Evolutionary conservation across 169 alveolate genomes (phyloP).

Genomic region (Plasmodium knowlesi): DNA sequence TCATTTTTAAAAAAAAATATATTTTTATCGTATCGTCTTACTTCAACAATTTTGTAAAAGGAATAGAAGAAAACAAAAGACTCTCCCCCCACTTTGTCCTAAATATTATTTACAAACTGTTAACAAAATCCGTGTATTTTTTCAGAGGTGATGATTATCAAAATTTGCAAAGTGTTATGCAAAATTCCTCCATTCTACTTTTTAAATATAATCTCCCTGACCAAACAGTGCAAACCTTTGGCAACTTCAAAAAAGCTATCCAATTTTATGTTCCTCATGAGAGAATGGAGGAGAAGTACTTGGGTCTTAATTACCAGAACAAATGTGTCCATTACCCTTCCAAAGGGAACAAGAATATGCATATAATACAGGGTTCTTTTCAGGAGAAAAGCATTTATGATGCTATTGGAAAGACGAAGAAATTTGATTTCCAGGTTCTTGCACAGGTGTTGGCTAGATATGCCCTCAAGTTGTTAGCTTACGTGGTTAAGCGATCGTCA

Average conservation of each 20-base stretch:
- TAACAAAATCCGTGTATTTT: constrained; percentile 60
- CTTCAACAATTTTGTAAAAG: constrained; percentile 63
- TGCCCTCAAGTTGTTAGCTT: constrained; percentile 29
- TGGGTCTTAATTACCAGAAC: constrained; percentile 57
- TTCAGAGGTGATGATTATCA: constrained; percentile 70
- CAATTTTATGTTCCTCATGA: constrained; percentile 31
- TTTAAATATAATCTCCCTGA: constrained; percentile 26
- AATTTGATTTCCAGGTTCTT: constrained; percentile 63
- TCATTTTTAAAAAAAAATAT: constrained; percentile 64
- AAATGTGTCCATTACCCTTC: constrained; percentile 21
- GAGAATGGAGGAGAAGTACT: constrained; percentile 5
- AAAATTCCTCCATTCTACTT: constrained; percentile 1
- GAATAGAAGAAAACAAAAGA: constrained; percentile 53
- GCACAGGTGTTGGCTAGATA: constrained; percentile 60
- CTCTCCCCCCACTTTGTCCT: constrained; percentile 26
- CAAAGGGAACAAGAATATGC: constrained; percentile 34
- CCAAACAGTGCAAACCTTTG: constrained; percentile 9
- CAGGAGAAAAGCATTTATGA: constrained; percentile 68
- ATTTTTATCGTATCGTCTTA: constrained; percentile 30
- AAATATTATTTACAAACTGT: constrained; percentile 55
- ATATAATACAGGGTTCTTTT: constrained; percentile 57
- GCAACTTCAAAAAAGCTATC: constrained; percentile 25
- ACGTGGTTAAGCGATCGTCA: constrained; percentile 20
- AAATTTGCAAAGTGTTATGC: constrained; percentile 64
- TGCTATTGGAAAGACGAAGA: constrained; percentile 19